Percentiles rank a stretch among this genome's conserved stretches.
These are phyloP conservation scores for Cryphonectria naterciae DNA, from an alignment of 2,329 filamentous ascomycete genomes.

Conservation along the genomic window DNA sequence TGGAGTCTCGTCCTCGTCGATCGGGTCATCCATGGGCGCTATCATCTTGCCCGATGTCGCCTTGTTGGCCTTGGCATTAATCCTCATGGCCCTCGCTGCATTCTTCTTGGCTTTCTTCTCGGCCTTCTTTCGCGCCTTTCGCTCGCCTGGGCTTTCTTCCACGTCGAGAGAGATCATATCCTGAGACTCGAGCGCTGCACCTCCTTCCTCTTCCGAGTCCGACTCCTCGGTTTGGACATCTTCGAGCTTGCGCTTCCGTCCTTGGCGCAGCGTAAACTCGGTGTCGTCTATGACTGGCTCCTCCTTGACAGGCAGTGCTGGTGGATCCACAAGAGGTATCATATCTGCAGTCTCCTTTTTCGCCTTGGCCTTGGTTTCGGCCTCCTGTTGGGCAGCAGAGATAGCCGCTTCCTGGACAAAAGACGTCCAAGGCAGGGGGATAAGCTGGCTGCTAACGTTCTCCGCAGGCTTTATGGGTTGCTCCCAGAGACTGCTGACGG, in stretches of 20 bases:
- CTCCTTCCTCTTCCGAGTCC: conserved; percentile 23
- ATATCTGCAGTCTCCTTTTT: conserved; percentile 37
- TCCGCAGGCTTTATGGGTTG: conserved; percentile 25
- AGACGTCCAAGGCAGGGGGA: conserved; percentile 59
- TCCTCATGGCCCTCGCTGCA: conserved; percentile 29
- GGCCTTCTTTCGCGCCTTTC: conserved; percentile 31
- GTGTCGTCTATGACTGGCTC: conserved; percentile 42
- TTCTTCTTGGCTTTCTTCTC: conserved; percentile 27
- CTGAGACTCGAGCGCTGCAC: conserved; percentile 8
- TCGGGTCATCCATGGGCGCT: conserved; percentile 12
- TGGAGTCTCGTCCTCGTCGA: conserved; percentile 35
- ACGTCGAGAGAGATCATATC: conserved; percentile 29
- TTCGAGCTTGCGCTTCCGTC: conserved; percentile 55
- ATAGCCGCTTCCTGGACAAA: conserved; percentile 42
- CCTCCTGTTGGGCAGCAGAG: conserved; percentile 24
- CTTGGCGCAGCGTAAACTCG: conserved; percentile 60
- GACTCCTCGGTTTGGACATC: conserved; percentile 28
- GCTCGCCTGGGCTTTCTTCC: conserved; percentile 23
- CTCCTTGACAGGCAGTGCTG: conserved; percentile 19
- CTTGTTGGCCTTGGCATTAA: conserved; percentile 26
- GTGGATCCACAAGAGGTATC: conserved; percentile 32
- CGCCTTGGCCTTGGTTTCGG: conserved; percentile 19
- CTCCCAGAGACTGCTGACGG: conserved; percentile 58
- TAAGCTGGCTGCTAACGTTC: conserved; percentile 38
- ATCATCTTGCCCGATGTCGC: conserved; percentile 22